Conservation (phyloP, 1,284 basidiomycete species). For the Peniophora sp. region DNA sequence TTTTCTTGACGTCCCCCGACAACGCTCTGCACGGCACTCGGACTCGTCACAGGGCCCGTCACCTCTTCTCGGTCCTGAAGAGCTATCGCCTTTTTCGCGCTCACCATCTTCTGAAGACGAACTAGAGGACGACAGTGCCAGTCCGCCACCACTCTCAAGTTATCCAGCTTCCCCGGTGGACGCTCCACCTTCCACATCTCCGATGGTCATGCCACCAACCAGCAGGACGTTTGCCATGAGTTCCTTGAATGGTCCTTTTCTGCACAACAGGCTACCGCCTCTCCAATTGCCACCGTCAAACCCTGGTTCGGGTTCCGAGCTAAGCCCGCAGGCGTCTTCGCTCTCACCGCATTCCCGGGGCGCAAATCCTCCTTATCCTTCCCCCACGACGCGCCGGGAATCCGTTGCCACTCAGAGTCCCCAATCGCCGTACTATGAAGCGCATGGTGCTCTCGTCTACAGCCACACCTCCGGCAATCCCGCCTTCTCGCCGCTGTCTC, state of each 20-base stretch:
- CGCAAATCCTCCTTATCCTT: slow-evolving; percentile 14
- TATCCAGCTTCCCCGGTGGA: background rate
- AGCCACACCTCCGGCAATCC: slow-evolving; percentile 27
- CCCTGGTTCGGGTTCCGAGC: background rate
- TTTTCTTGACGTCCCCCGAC: background rate
- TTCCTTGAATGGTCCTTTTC: background rate
- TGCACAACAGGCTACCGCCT: background rate
- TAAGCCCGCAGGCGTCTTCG: slow-evolving; percentile 7
- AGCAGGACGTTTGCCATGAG: background rate
- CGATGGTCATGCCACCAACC: background rate
- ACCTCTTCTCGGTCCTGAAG: background rate
- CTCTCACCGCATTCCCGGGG: slow-evolving; percentile 10
- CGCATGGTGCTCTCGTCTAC: slow-evolving; percentile 39
- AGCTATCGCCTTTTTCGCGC: background rate
- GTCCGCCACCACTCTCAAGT: background rate
- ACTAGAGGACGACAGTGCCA: background rate
- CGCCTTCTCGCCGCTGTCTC: background rate
- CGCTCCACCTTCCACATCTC: background rate
- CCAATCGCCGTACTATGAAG: slow-evolving; percentile 29
- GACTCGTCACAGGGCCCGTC: background rate
- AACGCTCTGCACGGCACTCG: background rate
- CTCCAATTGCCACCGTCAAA: background rate
- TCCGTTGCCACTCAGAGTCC: slow-evolving; percentile 22
- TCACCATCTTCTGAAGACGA: background rate
- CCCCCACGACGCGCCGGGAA: slow-evolving; percentile 13